Evolutionary conservation across 257 asterid genomes (phyloP), one percentile per base, ranked within the genome.

Genomic region (Verbena officinalis): DNA sequence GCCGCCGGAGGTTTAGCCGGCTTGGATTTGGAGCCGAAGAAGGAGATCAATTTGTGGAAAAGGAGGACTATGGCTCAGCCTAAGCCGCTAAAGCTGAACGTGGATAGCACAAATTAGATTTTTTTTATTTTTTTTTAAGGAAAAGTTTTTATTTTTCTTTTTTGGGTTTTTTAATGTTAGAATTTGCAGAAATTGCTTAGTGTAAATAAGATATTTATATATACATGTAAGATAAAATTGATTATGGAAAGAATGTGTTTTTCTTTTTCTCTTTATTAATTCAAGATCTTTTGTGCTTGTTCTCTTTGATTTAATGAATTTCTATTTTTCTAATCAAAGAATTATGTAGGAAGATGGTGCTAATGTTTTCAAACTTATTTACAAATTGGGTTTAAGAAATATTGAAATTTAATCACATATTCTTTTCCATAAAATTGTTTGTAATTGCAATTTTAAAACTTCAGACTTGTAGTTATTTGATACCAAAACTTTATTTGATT

Each of bases 21-120:
- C n/a, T 58, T 54, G 55, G 73, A 61, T 8, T 77, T 82, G 86
- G 90, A 86, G 86, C 86, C 93, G 62, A 85, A 73, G 64, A 92
- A 80, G 72, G 97, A 92, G 81, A 83, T 89, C 22, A 89, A 87
- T 78, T 16, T 92, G 59, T 89, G 98, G 98, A 89, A 85, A 42
- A 85, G 96, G 64, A 76, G 98, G 77, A 85, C 93, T 0, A 68
- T 78, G 95, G 82, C 81, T n/a, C 83, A 49, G 77, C 96, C 97
- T 10, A 73, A 57, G 75, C 89, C 88, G 27, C 93, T 89, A 44
- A 78, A 80, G 27, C 45, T 75, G 71, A 48, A 78, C 17, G 5
- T 64, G 36, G 71, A 52, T 16, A 17, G 50, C 6, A 5, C 62
- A 31, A 14, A 55, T 54, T 16, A 34, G 23, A 14, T 2, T 11